phyloP scores from a whole-genome alignment of 176 grass and related monocot genomes.

The Oropetium thomaeum region DNA sequence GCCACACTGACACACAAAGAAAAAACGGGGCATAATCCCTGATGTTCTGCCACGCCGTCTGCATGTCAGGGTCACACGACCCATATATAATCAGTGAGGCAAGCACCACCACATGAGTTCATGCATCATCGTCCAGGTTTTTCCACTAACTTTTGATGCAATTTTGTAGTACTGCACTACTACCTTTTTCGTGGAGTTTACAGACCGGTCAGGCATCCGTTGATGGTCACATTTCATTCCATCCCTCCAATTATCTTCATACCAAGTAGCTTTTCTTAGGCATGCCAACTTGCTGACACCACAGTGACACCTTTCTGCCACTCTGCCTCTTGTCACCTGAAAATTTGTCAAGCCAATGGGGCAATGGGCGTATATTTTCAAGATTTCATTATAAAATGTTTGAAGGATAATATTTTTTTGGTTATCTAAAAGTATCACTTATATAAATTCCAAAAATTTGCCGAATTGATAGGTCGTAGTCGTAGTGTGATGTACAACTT shows the following conservation, averaged over 20 bases:
- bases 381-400: background rate
- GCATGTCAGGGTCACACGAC: background rate
- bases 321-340: constrained; percentile 27
- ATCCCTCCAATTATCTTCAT: background rate
- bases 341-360: background rate
- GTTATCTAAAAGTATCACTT: no score
- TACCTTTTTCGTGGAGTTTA: constrained; percentile 18
- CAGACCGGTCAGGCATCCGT: constrained; percentile 21
- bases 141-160: background rate
- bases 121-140: background rate
- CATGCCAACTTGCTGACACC: background rate
- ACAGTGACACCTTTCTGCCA: constrained; percentile 19
- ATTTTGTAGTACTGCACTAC: no score
- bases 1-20: background rate
- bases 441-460: no score
- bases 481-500: no score
- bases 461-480: no score
- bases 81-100: background rate
- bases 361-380: background rate
- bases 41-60: background rate
- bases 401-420: no score
- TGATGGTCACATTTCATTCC: constrained; percentile 16
- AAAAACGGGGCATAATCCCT: background rate
- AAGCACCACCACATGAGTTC: background rate
- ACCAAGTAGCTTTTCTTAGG: constrained; percentile 25